Evolutionary conservation across 2,329 filamentous ascomycete species (phyloP).

Genomic region (Colletotrichum viniferum): DNA sequence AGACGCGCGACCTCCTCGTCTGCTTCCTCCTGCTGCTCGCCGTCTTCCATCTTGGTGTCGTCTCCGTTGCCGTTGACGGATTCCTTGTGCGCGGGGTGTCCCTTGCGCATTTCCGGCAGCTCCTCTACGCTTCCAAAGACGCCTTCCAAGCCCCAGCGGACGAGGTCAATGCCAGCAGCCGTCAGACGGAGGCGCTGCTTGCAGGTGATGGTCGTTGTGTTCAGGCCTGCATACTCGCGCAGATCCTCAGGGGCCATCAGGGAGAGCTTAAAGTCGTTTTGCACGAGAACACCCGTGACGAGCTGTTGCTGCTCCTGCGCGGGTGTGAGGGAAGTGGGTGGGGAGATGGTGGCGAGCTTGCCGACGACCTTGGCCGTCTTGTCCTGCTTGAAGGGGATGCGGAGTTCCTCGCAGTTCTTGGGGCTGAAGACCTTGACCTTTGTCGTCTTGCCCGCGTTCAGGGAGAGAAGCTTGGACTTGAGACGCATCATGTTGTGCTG

Average conservation of each 20-base stretch:
- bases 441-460: conserved; percentile 79
- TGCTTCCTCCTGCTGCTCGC: conserved; percentile 54
- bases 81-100: conserved; percentile 36
- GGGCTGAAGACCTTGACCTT: conserved; percentile 95
- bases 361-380: conserved; percentile 97
- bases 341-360: conserved; percentile 82
- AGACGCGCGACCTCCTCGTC: conserved; percentile 67
- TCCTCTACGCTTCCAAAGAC: conserved; percentile 89
- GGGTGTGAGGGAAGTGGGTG: conserved; percentile 53
- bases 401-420: conserved; percentile 91
- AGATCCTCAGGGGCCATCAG: conserved; percentile 97
- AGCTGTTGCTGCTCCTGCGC: conserved; percentile 50
- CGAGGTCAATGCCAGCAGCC: conserved; percentile 87
- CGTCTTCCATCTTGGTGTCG: conserved; percentile 37
- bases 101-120: conserved; percentile 58
- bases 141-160: conserved; percentile 91
- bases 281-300: conserved; percentile 89
- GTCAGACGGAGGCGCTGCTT: conserved; percentile 88
- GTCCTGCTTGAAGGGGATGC: conserved; percentile 93
- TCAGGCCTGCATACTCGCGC: conserved; percentile 94
- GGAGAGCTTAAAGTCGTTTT: conserved; percentile 97
- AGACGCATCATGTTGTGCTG: conserved; percentile 98
- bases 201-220: conserved; percentile 92
- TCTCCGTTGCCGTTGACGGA: conserved; percentile 40
- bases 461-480: conserved; percentile 91